Conservation (phyloP, 2,329 filamentous ascomycete genomes). For the Pseudofabraea citricarpa region DNA sequence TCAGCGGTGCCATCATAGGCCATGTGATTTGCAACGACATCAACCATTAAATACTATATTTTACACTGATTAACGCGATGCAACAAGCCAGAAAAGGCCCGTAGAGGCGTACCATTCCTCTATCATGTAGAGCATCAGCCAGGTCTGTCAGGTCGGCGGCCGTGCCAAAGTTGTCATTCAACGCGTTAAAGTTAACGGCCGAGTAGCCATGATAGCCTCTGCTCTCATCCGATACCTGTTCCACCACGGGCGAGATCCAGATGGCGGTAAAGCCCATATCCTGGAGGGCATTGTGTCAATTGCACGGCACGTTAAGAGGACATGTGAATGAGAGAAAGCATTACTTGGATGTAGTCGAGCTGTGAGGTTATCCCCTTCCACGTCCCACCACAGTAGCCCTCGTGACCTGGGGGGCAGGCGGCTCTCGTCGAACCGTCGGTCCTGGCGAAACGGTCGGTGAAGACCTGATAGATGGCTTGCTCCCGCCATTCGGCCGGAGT, state of each 20-base stretch:
- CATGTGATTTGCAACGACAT: conserved; percentile 45
- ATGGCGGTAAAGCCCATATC: conserved; percentile 13
- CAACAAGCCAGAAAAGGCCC: neutral
- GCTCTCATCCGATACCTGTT: conserved; percentile 30
- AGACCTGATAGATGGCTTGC: conserved; percentile 36
- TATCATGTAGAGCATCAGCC: conserved; percentile 34
- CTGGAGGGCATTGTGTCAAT: neutral
- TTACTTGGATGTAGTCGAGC: conserved; percentile 44
- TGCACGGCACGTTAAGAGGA: neutral
- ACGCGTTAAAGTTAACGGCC: conserved; percentile 36
- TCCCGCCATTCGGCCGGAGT: conserved; percentile 27
- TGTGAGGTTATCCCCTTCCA: conserved; percentile 43
- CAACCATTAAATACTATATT: conserved; percentile 39
- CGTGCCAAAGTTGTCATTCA: conserved; percentile 43
- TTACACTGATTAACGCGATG: neutral
- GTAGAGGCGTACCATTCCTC: conserved; percentile 29
- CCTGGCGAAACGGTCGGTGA: conserved; percentile 38
- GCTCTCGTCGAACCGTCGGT: conserved; percentile 23
- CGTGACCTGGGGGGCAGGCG: conserved; percentile 7
- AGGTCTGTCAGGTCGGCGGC: conserved; percentile 39
- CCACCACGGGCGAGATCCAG: conserved; percentile 34
- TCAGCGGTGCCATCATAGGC: conserved; percentile 15
- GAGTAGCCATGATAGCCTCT: conserved; percentile 45
- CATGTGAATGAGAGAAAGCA: conserved; percentile 18
- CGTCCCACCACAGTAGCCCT: conserved; percentile 43